These are phyloP conservation scores for Brettanomyces anomalus DNA, from an alignment of 805 yeast genomes.

Conservation along the genomic window DNA sequence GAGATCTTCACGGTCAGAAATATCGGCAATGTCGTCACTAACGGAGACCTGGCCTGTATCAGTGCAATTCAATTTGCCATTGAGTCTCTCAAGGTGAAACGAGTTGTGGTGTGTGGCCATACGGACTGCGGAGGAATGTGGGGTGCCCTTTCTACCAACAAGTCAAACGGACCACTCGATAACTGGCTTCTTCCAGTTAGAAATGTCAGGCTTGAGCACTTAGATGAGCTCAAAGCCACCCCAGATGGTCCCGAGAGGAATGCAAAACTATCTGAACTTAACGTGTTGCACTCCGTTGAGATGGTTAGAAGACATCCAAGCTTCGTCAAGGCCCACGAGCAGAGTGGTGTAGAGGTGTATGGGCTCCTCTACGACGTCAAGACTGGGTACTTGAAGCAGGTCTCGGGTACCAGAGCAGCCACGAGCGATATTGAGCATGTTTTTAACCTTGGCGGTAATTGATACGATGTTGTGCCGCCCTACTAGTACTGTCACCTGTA, in stretches of 20 bases:
- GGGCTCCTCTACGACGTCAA: slow-evolving; percentile 81
- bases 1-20: slow-evolving; percentile 85
- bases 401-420: slow-evolving; percentile 10
- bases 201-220: slow-evolving; percentile 56
- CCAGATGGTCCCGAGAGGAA: slow-evolving; percentile 46
- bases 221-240: slow-evolving; percentile 38
- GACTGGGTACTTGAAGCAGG: slow-evolving; percentile 48
- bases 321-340: slow-evolving; percentile 55
- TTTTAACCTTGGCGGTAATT: neutral
- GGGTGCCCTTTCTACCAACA: slow-evolving; percentile 61
- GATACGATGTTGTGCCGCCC: too few species aligned
- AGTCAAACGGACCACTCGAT: slow-evolving; percentile 60
- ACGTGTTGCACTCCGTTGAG: slow-evolving; percentile 64
- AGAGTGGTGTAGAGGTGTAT: slow-evolving; percentile 63
- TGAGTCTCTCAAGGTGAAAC: slow-evolving; percentile 70
- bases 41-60: slow-evolving; percentile 63
- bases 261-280: slow-evolving; percentile 61
- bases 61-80: slow-evolving; percentile 85
- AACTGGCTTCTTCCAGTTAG: slow-evolving; percentile 65
- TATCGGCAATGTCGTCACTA: slow-evolving; percentile 70
- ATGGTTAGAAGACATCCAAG: slow-evolving; percentile 57
- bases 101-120: slow-evolving; percentile 86
- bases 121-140: slow-evolving; percentile 92
- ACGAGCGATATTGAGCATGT: neutral
- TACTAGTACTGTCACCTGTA: neutral